Percentiles rank a stretch among this genome's conserved stretches.
These are phyloP conservation scores for Pseudonitzschia multistriata DNA, from an alignment of 108 stramenopile genomes.

Conservation along the genomic window DNA sequence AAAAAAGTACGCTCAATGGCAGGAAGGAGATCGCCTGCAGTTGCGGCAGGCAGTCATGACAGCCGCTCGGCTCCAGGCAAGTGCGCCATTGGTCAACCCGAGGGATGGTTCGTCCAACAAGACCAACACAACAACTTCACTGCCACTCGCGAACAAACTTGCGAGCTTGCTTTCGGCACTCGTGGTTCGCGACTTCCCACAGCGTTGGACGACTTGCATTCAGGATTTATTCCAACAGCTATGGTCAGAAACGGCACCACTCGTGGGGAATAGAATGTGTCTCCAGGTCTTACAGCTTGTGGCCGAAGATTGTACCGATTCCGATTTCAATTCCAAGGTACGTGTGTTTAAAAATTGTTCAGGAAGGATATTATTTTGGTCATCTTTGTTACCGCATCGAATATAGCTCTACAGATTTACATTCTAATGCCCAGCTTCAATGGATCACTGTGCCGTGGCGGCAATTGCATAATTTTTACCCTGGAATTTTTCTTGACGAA, in stretches of 20 bases:
- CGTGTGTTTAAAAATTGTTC: conserved; percentile 17
- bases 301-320: conserved; percentile 90
- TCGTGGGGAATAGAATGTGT: conserved; percentile 70
- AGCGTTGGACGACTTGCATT: conserved; percentile 79
- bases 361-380: too few species aligned
- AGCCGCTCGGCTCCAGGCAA: conserved; percentile 50
- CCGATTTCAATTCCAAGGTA: conserved; percentile 87
- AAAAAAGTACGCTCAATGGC: conserved; percentile 48
- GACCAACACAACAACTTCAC: conserved; percentile 21
- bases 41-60: conserved; percentile 61
- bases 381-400: too few species aligned
- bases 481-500: too few species aligned
- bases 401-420: too few species aligned
- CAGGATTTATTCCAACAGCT: conserved; percentile 52
- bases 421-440: too few species aligned
- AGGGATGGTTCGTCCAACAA: background rate
- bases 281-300: conserved; percentile 73
- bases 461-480: too few species aligned
- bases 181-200: conserved; percentile 80
- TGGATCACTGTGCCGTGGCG: too few species aligned
- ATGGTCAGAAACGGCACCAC: conserved; percentile 56
- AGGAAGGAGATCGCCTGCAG: conserved; percentile 57
- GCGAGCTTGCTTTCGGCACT: conserved; percentile 68
- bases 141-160: conserved; percentile 70
- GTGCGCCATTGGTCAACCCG: background rate